Evolutionary conservation across 805 yeast genomes (phyloP).

Genomic region (Yamadazyma takamatsuzukensis): DNA sequence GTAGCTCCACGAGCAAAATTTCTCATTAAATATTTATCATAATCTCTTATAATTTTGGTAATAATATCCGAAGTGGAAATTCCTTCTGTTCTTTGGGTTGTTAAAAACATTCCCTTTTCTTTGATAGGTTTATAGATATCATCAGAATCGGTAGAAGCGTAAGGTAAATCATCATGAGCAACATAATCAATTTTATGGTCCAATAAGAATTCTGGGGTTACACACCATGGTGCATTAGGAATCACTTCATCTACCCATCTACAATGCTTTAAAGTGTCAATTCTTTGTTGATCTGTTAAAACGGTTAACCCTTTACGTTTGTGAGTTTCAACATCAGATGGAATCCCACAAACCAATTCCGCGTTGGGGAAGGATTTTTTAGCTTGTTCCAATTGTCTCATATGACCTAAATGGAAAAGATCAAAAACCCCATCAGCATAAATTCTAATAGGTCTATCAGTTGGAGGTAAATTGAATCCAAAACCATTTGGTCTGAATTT

Average conservation of each 20-base stretch:
- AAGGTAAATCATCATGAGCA: slow-evolving; percentile 97
- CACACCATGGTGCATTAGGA: slow-evolving; percentile 94
- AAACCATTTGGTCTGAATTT: slow-evolving; percentile 80
- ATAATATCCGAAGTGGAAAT: slow-evolving; percentile 94
- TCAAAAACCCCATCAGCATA: slow-evolving; percentile 99
- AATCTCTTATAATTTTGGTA: slow-evolving; percentile 90
- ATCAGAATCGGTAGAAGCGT: slow-evolving; percentile 82
- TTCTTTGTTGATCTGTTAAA: slow-evolving; percentile 79
- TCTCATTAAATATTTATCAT: slow-evolving; percentile 94
- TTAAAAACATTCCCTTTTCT: slow-evolving; percentile 82
- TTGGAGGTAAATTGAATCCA: slow-evolving; percentile 77
- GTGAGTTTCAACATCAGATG: slow-evolving; percentile 88
- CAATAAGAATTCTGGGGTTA: slow-evolving; percentile 73
- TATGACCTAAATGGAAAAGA: slow-evolving; percentile 93
- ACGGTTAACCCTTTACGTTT: slow-evolving; percentile 92
- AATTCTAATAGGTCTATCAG: slow-evolving; percentile 81
- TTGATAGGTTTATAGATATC: slow-evolving; percentile 94
- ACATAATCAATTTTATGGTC: slow-evolving; percentile 89
- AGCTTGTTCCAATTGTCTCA: slow-evolving; percentile 97
- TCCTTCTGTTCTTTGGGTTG: slow-evolving; percentile 96
- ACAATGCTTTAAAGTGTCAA: slow-evolving; percentile 90
- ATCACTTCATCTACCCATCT: slow-evolving; percentile 97
- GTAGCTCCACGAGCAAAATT: slow-evolving; percentile 98
- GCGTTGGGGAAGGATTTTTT: slow-evolving; percentile 87
- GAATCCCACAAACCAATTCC: slow-evolving; percentile 83